Evolutionary conservation across 768 basidiomycete genomes (phyloP), one percentile per base, ranked within the genome.

Genomic region (Neoboletus brunneissimus): DNA sequence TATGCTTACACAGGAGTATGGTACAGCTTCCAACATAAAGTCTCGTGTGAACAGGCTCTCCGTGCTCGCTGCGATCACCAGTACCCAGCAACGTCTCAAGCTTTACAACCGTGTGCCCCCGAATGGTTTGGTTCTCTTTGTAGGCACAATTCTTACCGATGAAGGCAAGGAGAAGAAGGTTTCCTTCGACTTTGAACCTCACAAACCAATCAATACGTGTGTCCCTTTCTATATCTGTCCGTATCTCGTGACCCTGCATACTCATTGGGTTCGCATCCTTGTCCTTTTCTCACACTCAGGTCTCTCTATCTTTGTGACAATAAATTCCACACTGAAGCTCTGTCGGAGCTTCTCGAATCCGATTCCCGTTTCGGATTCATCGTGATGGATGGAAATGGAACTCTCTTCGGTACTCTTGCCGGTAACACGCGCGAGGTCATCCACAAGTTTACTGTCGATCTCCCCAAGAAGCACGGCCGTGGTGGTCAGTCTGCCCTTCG

Each of bases 91-190:
- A 63, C 86, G 95, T 54, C 81, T 99, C 58, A 99, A 99, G 77
- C 79, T 99, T 18, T 99, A 98, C 79, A 93, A 89, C 71, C 86
- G 94, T 57, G 94, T 97, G 0, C 97, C 97, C 1, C 93, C 94
- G 3, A 98, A 98, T 62, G 97, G 95, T 54, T 85, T 99, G 20
- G 93, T 98, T 59, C 85, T 99, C 38, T 99, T 98, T 74, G 97
- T 98, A 55, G 97, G 97, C 31, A 99, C 97, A 12, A 91, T 99
- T 67, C 77, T 98, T 52, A 99, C 96, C 48, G 94, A 98, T 64
- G 96, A 98, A 75, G 96, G 96, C 56, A 99, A 99, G 74, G 97
- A 98, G 76, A 98, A 98, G 81, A 99, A 98, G 73, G 92, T 96
- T 31, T 94, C 93, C 0, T 98, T 98, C 67, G 96, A 98, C 73